A percentile compares a stretch with the other conserved stretches of the same genome.
Conservation (phyloP, 257 asterid genomes). For the Solanum ossicruentum region DNA sequence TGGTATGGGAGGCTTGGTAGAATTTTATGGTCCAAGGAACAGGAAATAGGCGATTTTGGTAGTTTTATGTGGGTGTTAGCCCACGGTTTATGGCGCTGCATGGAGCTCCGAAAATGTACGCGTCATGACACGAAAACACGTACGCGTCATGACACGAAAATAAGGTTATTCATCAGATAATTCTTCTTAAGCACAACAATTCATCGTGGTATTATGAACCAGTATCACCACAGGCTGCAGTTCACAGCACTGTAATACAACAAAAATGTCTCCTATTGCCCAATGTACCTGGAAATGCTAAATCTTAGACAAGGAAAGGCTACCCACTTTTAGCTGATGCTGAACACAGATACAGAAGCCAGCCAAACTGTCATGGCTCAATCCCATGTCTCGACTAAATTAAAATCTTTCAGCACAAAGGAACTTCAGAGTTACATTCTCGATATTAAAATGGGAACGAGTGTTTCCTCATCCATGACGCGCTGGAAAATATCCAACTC, state of each 20-base stretch:
- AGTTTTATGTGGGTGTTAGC: too few relatives aligned
- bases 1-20: rapidly evolving
- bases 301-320: background rate
- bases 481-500: slow-evolving; percentile 65
- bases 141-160: background rate
- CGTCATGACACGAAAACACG: too few relatives aligned
- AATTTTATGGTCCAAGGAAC: too few relatives aligned
- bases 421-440: slow-evolving; percentile 24
- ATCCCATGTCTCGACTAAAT: background rate
- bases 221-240: background rate
- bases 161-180: background rate
- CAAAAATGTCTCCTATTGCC: background rate
- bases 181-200: background rate
- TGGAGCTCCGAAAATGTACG: too few relatives aligned
- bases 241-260: background rate
- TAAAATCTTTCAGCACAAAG: background rate
- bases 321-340: slow-evolving; percentile 11
- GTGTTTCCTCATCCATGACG: slow-evolving; percentile 46
- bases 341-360: slow-evolving; percentile 26
- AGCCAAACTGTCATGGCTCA: background rate
- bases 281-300: background rate
- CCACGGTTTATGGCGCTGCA: too few relatives aligned
- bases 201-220: background rate
- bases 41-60: too few relatives aligned
- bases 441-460: slow-evolving; percentile 57